phyloP scores from a whole-genome alignment of 805 yeast genomes.

The Nakazawaea sp. region DNA sequence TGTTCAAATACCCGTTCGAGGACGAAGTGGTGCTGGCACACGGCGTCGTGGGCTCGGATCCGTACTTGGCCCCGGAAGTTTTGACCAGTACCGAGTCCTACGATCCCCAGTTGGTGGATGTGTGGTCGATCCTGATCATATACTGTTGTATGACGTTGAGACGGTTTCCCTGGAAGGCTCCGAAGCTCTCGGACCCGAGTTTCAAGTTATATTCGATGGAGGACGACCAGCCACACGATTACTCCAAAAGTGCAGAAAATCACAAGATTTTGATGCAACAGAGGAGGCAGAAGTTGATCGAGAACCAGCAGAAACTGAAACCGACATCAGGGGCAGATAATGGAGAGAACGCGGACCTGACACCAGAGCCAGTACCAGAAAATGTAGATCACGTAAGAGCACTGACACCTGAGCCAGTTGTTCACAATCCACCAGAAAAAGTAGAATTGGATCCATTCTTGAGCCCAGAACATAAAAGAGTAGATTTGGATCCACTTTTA shows the following conservation, averaged over 20 bases:
- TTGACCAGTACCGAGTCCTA: constrained; percentile 44
- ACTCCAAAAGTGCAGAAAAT: constrained; percentile 61
- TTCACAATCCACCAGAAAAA: neutral
- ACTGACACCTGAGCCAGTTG: neutral
- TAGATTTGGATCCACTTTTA: neutral
- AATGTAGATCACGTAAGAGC: neutral
- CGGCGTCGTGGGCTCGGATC: constrained; percentile 83
- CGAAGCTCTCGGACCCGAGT: constrained; percentile 62
- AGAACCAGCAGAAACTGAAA: constrained; percentile 17
- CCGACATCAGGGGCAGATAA: neutral
- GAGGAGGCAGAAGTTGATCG: constrained; percentile 42
- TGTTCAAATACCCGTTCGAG: constrained; percentile 71
- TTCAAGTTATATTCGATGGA: constrained; percentile 56
- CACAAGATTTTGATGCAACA: constrained; percentile 59
- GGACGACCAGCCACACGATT: constrained; percentile 76
- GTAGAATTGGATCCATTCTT: neutral
- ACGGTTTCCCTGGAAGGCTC: constrained; percentile 86
- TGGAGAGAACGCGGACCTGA: neutral
- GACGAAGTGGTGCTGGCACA: constrained; percentile 52
- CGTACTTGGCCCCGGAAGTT: constrained; percentile 82
- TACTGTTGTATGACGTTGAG: constrained; percentile 83
- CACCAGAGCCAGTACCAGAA: too few species aligned
- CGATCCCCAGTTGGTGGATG: constrained; percentile 74
- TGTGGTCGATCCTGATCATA: constrained; percentile 81
- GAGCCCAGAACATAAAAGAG: neutral